Evolutionary conservation across 768 basidiomycete species (phyloP).

Genomic region (Ephemerocybe angulata): DNA sequence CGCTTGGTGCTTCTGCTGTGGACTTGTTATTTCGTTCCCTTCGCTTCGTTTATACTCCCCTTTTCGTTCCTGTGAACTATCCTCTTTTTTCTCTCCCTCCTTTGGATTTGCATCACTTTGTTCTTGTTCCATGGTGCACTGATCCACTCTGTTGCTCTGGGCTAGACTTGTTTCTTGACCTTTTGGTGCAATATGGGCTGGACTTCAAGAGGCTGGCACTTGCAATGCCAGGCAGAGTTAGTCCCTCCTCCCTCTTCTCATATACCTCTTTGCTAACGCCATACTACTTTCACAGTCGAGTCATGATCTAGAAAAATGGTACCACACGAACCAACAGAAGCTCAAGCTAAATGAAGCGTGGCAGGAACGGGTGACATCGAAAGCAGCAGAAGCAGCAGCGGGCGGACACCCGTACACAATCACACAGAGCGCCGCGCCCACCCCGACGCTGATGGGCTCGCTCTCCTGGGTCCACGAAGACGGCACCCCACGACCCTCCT

Average conservation of each 20-base stretch:
- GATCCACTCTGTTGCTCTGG: background rate
- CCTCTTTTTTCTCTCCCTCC: no score
- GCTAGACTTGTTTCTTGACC: background rate
- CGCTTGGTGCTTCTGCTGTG: background rate
- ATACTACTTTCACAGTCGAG: background rate
- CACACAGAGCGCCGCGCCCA: no score
- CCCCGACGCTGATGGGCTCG: no score
- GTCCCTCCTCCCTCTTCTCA: background rate
- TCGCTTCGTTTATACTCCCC: background rate
- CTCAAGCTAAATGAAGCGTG: background rate
- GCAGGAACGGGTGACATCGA: background rate
- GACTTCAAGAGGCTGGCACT: background rate
- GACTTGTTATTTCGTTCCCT: background rate
- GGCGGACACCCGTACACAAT: background rate
- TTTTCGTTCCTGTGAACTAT: background rate
- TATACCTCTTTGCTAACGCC: background rate
- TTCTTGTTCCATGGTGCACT: background rate
- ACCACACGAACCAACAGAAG: background rate
- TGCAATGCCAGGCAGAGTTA: background rate
- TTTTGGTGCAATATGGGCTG: background rate
- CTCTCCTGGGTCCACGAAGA: background rate
- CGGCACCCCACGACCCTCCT: background rate
- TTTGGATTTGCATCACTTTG: background rate
- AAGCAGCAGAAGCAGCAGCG: background rate
- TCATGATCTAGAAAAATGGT: background rate